Evolutionary conservation across 345 rosid genomes (phyloP).

Genomic region (Ceriops tagal): DNA sequence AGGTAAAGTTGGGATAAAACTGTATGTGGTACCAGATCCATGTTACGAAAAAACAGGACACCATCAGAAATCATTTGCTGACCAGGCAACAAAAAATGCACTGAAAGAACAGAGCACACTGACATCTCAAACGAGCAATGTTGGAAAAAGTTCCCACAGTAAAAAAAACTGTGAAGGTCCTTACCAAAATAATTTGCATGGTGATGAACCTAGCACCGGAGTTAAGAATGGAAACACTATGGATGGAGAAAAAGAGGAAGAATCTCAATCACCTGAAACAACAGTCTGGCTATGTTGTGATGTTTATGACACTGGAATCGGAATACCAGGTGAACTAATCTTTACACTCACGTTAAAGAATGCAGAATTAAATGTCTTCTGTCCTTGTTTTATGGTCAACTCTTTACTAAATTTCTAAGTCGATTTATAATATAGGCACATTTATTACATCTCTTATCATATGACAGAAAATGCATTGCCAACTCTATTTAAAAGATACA

Average conservation of each 20-base stretch:
- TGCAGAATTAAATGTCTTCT: neutral
- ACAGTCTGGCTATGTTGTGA: slow-evolving; percentile 87
- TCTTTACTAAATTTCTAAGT: neutral
- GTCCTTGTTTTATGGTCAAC: neutral
- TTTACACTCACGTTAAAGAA: neutral
- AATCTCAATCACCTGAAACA: slow-evolving; percentile 35
- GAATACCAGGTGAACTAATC: slow-evolving; percentile 69
- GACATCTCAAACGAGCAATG: slow-evolving; percentile 23
- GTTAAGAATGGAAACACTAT: slow-evolving; percentile 25
- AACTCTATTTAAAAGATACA: slow-evolving; percentile 77
- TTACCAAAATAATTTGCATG: slow-evolving; percentile 12
- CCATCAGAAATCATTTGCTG: slow-evolving; percentile 26
- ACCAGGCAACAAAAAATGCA: slow-evolving; percentile 25
- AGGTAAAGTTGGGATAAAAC: slow-evolving; percentile 84
- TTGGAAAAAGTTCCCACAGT: slow-evolving; percentile 23
- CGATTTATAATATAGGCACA: neutral
- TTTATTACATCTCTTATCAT: slow-evolving; percentile 19
- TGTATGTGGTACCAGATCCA: slow-evolving; percentile 66
- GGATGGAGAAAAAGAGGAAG: slow-evolving; percentile 36
- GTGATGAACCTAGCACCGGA: slow-evolving; percentile 30
- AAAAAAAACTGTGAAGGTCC: slow-evolving; percentile 15
- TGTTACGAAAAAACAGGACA: slow-evolving; percentile 40
- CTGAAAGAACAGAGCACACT: slow-evolving; percentile 28
- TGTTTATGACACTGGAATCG: slow-evolving; percentile 89
- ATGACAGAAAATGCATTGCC: slow-evolving; percentile 79